Base-by-base conservation (phyloP, 805 yeast genomes). In the Spathaspora girioi region DNA sequence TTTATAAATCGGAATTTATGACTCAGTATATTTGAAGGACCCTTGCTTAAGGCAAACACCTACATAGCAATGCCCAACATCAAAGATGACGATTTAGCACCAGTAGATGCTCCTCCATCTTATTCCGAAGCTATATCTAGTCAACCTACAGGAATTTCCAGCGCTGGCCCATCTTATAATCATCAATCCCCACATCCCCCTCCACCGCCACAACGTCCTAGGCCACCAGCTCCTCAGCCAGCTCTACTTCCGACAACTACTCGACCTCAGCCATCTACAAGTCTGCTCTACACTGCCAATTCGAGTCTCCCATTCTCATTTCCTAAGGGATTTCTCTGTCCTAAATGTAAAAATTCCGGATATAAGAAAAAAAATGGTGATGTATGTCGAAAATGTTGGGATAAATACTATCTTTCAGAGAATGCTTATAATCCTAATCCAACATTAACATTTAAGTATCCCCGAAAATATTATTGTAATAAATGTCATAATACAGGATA, bases 401-500 rank as follows among this genome's bases (percentile, higher is more conserved):
- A 76, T 23, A 60, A 54, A 38, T 65, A 55, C 54, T 71, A 65
- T 52, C 51, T 67, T 45, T 54, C 52, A 20, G 51, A 58, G 10
- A 49, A 71, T 52, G 68, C 74, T 5, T 76, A 77, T 58, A 78
- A 78, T 47, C 77, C 81, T 38, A 78, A 78, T 53, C 72, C 75
- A 1, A 55, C 64, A 1, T 69, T 84, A 6, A 88, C 92, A 0
- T 86, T 88, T 81, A 64, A 65, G 46, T 89, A 87, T 58, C 96
- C 96, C 0, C 64, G 56, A 2, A 76, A 82, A 2, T 85, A 71
- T 61, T 68, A 70, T 51, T 89, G 97, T 61, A 66, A 70, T 8
- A 86, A 84, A 59, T 89, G 97, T 69, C 71, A 76, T 50, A 89
- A 89, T 62, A 86, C 92, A 0, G 96, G 96, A 1, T 75, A 73